Evolutionary conservation across 805 yeast species (phyloP).

Genomic region (Metschnikowia shivogae): DNA sequence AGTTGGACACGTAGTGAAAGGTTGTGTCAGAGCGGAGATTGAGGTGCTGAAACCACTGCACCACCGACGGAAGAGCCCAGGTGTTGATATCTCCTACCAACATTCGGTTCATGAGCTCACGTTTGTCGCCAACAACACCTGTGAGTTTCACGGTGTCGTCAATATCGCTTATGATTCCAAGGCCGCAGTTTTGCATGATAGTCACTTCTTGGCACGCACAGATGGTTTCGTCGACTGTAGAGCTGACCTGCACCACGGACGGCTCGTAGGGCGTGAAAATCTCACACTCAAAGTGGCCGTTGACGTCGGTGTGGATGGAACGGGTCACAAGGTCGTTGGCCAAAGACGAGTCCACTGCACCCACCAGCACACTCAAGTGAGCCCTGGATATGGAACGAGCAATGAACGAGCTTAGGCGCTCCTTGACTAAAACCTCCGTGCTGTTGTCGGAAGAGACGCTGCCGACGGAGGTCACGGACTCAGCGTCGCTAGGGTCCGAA

Average conservation of each 20-base stretch:
- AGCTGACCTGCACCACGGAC: conserved; percentile 48
- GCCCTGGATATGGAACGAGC: conserved; percentile 61
- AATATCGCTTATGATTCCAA: conserved; percentile 81
- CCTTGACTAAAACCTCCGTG: conserved; percentile 49
- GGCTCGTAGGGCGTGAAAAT: conserved; percentile 60
- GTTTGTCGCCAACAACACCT: conserved; percentile 84
- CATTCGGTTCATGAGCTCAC: conserved; percentile 75
- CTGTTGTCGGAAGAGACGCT: conserved; percentile 8
- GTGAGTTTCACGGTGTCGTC: conserved; percentile 93
- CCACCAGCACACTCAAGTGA: conserved; percentile 51
- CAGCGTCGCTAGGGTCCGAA: conserved; percentile 10
- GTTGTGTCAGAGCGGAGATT: conserved; percentile 42
- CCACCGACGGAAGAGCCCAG: conserved; percentile 74
- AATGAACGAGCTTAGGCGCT: conserved; percentile 66
- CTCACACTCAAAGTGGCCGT: conserved; percentile 61
- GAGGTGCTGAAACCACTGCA: conserved; percentile 64
- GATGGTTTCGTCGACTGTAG: conserved; percentile 45
- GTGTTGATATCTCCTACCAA: conserved; percentile 60
- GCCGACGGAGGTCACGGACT: conserved; percentile 11
- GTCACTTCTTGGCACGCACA: conserved; percentile 44
- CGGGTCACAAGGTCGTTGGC: conserved; percentile 24
- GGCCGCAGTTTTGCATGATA: conserved; percentile 45
- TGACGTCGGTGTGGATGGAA: conserved; percentile 50
- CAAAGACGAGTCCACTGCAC: conserved; percentile 39
- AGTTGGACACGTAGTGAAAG: conserved; percentile 93